Evolutionary conservation across 352 stramenopile genomes (phyloP).

Genomic region (Phytophthora kernoviae): DNA sequence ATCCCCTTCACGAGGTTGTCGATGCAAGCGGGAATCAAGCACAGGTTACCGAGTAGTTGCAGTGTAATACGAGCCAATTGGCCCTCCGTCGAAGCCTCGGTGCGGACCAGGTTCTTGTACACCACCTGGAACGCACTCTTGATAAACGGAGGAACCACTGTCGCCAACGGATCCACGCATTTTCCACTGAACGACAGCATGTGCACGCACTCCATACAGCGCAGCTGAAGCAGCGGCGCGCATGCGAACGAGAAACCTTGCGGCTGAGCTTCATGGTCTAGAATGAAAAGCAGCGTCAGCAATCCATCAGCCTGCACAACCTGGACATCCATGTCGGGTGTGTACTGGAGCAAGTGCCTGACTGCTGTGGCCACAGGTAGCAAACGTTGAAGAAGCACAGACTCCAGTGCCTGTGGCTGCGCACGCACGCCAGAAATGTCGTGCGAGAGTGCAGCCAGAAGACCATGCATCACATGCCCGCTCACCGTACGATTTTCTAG

Average conservation of each 20-base stretch:
- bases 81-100: conserved; percentile 79
- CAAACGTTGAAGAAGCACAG: conserved; percentile 71
- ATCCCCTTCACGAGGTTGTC: conserved; percentile 90
- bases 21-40: conserved; percentile 84
- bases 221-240: conserved; percentile 75
- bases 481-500: conserved; percentile 59
- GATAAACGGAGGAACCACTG: conserved; percentile 80
- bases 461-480: conserved; percentile 75
- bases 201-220: conserved; percentile 87
- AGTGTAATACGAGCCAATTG: conserved; percentile 81
- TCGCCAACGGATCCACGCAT: conserved; percentile 76
- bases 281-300: conserved; percentile 69
- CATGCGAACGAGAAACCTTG: conserved; percentile 80
- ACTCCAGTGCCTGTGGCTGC: conserved; percentile 69
- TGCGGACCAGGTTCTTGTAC: conserved; percentile 82
- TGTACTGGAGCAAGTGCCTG: conserved; percentile 82
- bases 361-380: conserved; percentile 82
- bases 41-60: conserved; percentile 85
- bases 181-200: conserved; percentile 89
- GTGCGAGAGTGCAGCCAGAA: conserved; percentile 70
- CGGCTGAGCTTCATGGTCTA: conserved; percentile 84
- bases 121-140: conserved; percentile 86
- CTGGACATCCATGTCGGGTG: conserved; percentile 83
- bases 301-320: conserved; percentile 79
- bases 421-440: conserved; percentile 77